Conservation (phyloP, 2,329 filamentous ascomycete species). For the Sporothrix brunneoviolacea region DNA sequence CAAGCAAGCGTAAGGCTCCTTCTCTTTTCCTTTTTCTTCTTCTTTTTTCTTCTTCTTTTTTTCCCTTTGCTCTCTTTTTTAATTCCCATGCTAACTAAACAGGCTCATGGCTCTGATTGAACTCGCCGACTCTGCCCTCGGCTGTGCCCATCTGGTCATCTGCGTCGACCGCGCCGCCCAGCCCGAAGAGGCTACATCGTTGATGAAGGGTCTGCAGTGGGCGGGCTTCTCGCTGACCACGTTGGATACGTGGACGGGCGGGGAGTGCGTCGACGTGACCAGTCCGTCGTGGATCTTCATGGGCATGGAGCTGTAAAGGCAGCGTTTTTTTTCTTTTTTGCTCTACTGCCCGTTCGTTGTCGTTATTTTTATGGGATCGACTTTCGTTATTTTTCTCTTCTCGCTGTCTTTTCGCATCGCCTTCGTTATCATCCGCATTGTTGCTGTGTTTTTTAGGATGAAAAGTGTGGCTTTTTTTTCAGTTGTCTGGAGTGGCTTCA, state of each 20-base stretch:
- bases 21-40: conserved; percentile 51
- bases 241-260: conserved; percentile 65
- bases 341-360: no score
- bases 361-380: no score
- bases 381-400: not conserved
- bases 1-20: conserved; percentile 88
- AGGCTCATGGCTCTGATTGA: conserved; percentile 89
- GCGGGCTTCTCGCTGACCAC: conserved; percentile 83
- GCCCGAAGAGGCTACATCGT: conserved; percentile 53
- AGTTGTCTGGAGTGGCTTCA: no score
- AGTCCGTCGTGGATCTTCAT: conserved; percentile 81
- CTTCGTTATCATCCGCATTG: no score
- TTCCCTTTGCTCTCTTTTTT: conserved; percentile 9
- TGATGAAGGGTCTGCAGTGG: conserved; percentile 83
- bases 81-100: no score
- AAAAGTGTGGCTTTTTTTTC: no score
- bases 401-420: not conserved
- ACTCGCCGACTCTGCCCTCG: conserved; percentile 69
- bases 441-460: no score
- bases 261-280: conserved; percentile 36
- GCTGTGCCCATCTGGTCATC: conserved; percentile 70
- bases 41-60: not conserved
- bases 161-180: conserved; percentile 70
- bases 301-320: conserved; percentile 73
- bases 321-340: no score